Percentiles rank a stretch among this genome's conserved stretches.
phyloP scores from a whole-genome alignment of 495 filamentous ascomycete genomes.

The Aspergillus coremiiformis region DNA sequence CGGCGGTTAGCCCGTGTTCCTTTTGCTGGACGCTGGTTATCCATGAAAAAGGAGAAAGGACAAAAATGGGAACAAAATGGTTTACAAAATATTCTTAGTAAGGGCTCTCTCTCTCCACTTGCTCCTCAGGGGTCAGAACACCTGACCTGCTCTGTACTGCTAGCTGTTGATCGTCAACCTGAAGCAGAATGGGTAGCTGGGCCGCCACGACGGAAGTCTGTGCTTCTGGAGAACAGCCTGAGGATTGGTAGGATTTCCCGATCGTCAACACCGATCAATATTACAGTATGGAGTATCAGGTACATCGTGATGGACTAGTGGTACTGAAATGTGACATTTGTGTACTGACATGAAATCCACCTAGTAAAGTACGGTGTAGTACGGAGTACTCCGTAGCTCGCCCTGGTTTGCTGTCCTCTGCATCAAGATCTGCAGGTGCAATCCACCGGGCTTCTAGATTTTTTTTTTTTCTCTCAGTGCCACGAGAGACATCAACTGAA shows the following conservation, averaged over 20 bases:
- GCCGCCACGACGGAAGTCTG: background rate
- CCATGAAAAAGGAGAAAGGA: background rate
- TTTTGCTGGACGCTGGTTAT: background rate
- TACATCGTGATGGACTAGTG: background rate
- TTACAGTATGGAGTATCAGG: background rate
- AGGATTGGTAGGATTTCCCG: background rate
- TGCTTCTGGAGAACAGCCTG: background rate
- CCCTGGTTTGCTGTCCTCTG: background rate
- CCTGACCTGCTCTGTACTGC: background rate
- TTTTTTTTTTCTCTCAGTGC: background rate
- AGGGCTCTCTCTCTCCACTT: background rate
- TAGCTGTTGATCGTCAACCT: background rate
- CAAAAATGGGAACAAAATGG: background rate
- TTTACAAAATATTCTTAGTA: background rate
- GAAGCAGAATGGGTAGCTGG: background rate
- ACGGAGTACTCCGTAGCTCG: too few species aligned
- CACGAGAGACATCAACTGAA: background rate
- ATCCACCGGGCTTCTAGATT: background rate
- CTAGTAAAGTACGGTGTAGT: background rate
- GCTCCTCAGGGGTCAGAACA: background rate
- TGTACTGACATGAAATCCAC: background rate
- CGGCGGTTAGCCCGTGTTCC: background rate
- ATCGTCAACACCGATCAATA: background rate
- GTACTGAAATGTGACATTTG: background rate
- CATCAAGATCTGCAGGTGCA: slow-evolving; percentile 1